phyloP scores from a whole-genome alignment of 768 basidiomycete genomes.

The Macrolepiota albuminosa region DNA sequence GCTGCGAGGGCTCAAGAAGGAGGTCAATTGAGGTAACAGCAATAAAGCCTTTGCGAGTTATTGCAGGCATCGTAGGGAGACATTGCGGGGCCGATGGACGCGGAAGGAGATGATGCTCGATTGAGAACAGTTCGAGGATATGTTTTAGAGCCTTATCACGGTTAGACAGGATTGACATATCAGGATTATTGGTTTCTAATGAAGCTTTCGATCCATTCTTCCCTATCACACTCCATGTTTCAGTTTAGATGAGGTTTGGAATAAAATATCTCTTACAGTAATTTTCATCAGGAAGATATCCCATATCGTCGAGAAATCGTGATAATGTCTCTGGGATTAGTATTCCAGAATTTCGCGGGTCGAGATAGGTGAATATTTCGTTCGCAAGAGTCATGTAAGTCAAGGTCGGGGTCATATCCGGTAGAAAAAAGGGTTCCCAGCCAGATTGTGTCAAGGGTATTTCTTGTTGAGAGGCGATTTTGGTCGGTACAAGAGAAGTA shows the following conservation, averaged over 20 bases:
- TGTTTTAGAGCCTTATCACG: constrained; percentile 11
- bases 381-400: constrained; percentile 11
- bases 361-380: constrained; percentile 14
- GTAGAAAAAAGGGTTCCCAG: constrained; percentile 13
- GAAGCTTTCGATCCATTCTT: constrained; percentile 7
- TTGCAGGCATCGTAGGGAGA: constrained; percentile 12
- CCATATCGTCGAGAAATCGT: constrained; percentile 14
- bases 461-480: neutral
- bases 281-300: constrained; percentile 9
- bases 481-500: neutral
- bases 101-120: constrained; percentile 15
- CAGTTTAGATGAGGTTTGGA: neutral
- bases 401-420: constrained; percentile 10
- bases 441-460: neutral
- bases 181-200: neutral
- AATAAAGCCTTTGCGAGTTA: constrained; percentile 15
- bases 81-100: neutral
- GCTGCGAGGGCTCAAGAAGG: constrained; percentile 10
- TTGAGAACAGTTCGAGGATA: constrained; percentile 10
- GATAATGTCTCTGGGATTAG: constrained; percentile 12
- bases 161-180: neutral
- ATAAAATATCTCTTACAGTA: neutral
- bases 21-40: constrained; percentile 10
- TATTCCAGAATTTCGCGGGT: constrained; percentile 6
- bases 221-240: constrained; percentile 2